phyloP scores from a whole-genome alignment of 2,329 filamentous ascomycete species.

The Talaromyces sp. region DNA sequence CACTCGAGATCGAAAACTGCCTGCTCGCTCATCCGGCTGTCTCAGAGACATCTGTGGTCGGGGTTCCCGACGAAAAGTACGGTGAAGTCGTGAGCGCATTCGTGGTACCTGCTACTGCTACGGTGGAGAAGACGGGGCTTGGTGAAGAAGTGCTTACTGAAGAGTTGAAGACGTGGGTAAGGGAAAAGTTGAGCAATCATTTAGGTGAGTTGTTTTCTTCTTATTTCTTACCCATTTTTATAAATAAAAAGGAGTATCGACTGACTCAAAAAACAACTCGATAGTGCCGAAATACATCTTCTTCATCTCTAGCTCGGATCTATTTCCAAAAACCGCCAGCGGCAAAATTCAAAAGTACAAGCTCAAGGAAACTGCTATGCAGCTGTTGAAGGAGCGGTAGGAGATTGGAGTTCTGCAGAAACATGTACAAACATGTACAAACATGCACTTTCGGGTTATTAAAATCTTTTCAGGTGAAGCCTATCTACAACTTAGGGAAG shows the following conservation, averaged over 20 bases:
- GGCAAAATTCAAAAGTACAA: conserved; percentile 97
- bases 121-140: conserved; percentile 30
- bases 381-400: conserved; percentile 37
- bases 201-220: conserved; percentile 42
- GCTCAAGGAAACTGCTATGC: conserved; percentile 61
- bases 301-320: conserved; percentile 55
- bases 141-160: conserved; percentile 45
- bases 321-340: conserved; percentile 91
- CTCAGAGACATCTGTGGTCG: conserved; percentile 74
- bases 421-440: not conserved
- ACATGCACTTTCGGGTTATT: not conserved
- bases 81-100: conserved; percentile 88
- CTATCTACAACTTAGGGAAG: not conserved
- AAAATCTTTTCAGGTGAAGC: not conserved
- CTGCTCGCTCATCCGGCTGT: conserved; percentile 68
- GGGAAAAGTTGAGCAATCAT: conserved; percentile 65
- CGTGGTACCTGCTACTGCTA: conserved; percentile 52
- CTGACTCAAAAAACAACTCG: conserved; percentile 1
- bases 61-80: conserved; percentile 73
- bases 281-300: conserved; percentile 82
- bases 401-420: not conserved
- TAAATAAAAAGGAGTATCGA: not conserved
- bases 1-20: conserved; percentile 85
- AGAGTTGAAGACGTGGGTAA: conserved; percentile 67
- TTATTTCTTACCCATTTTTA: not conserved